A percentile compares a stretch with the other conserved stretches of the same genome.
Evolutionary conservation across 148 eudicot genomes (phyloP).

Genomic region (Camellia lanceoleosa): DNA sequence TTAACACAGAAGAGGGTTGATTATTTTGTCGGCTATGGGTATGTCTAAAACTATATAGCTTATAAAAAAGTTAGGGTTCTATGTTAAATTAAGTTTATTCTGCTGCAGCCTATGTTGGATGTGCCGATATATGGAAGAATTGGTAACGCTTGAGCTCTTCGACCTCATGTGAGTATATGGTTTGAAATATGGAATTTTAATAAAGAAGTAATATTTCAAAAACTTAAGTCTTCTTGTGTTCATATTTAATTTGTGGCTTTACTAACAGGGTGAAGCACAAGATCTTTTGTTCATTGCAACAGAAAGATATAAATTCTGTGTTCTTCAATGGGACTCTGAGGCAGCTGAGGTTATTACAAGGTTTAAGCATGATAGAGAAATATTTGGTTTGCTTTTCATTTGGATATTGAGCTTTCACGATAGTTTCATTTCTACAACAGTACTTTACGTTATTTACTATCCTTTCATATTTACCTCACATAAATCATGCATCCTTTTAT

Average conservation of each 20-base stretch:
- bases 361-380: constrained; percentile 26
- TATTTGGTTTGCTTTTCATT: background rate
- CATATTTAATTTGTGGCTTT: constrained; percentile 15
- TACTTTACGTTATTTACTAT: background rate
- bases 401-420: background rate
- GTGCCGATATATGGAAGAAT: constrained; percentile 98
- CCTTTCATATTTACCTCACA: background rate
- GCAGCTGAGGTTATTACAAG: constrained; percentile 87
- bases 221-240: background rate
- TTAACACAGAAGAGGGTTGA: too few species aligned
- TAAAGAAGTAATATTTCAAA: background rate
- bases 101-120: constrained; percentile 86
- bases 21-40: too few species aligned
- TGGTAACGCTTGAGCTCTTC: constrained; percentile 91
- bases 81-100: background rate
- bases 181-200: background rate
- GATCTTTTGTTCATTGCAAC: constrained; percentile 92
- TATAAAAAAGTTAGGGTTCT: background rate
- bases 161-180: constrained; percentile 79
- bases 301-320: constrained; percentile 93
- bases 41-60: too few species aligned
- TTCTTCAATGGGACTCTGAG: constrained; percentile 94
- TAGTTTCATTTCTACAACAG: background rate
- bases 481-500: background rate
- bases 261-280: constrained; percentile 85